Evolutionary conservation across 371 early-diverging fungal genomes (phyloP), one percentile per base, ranked within the genome.

Genomic region (Paraphysoderma sedebokerense): DNA sequence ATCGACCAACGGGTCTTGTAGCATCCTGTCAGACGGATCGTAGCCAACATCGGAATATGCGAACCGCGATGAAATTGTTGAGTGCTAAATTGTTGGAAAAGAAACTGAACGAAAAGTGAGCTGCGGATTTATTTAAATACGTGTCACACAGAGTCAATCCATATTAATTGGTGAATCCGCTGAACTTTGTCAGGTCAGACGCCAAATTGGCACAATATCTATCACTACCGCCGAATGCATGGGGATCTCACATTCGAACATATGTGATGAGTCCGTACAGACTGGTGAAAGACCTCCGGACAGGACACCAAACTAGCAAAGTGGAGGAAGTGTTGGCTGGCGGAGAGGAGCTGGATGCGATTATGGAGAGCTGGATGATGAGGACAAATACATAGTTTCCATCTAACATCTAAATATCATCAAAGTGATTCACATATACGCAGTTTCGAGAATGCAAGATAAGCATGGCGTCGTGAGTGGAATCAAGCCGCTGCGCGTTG

Each of bases 1-100:
- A 95, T 66, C 51, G 90, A 22, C 88, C 93, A 8, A 86, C 89
- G 3, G 95, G 93, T 0, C 67, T 87, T 28, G 75, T 73, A 5
- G 87, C 4, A 40, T 40, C 58, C 55, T 67, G 64, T 39, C 68
- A 68, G 54, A 53, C 36, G 15, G 57, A 63, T 20, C 54, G 68
- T 22, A 67, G 67, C 23, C 72, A 71, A 51, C 65, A 61, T 41
- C 62, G 60, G 35, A 71, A 71, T 54, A 54, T 52, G 40, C 65
- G 63, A 1, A 57, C 41, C 15, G 72, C 68, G 12, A 45, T 71
- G 44, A 49, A 57, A 23, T 57, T 67, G 56, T 54, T 71, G 17
- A 42, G 51, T 28, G 37, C 62, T 12, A 51, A 55, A 48, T 49
- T 71, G 11, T 54, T 54, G 29, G 52, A 64, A 35, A 40, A 47